Evolutionary conservation across 495 filamentous ascomycete species (phyloP).

Genomic region (Annulohypoxylon nitens): DNA sequence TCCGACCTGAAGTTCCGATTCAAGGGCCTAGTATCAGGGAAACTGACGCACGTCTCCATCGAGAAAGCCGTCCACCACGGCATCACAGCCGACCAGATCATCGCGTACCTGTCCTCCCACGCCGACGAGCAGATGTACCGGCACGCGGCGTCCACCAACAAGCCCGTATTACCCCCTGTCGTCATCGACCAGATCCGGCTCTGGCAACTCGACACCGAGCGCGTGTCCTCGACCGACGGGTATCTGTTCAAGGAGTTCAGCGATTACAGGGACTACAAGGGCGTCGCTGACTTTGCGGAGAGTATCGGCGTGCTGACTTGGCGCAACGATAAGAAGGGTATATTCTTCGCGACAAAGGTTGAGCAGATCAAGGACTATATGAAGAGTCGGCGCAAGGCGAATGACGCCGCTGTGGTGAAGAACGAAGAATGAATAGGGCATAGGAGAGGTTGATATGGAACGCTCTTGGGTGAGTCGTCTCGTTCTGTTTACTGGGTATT

Average conservation of each 20-base stretch:
- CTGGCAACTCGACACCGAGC: constrained; percentile 97
- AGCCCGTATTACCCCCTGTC: constrained; percentile 86
- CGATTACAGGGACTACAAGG: constrained; percentile 79
- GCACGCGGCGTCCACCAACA: constrained; percentile 64
- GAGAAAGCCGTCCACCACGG: constrained; percentile 87
- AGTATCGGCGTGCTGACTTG: constrained; percentile 93
- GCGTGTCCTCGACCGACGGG: constrained; percentile 83
- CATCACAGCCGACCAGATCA: constrained; percentile 95
- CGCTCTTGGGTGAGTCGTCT: neutral
- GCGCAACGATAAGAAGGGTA: constrained; percentile 80
- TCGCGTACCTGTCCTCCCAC: constrained; percentile 86
- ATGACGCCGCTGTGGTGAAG: constrained; percentile 35
- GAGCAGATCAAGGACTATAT: constrained; percentile 87
- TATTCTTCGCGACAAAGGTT: constrained; percentile 88
- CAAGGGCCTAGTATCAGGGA: constrained; percentile 90
- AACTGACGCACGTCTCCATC: constrained; percentile 87
- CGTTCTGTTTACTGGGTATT: neutral
- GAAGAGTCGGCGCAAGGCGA: constrained; percentile 69
- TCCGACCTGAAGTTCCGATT: constrained; percentile 86
- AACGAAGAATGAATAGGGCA: too few species aligned
- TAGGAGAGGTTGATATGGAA: neutral
- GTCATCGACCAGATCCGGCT: constrained; percentile 97
- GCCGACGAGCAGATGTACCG: constrained; percentile 93
- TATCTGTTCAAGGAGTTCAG: constrained; percentile 93
- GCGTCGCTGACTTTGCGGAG: constrained; percentile 81